phyloP scores from a whole-genome alignment of 1,284 basidiomycete species.

The Phaffia rhodozyma region DNA sequence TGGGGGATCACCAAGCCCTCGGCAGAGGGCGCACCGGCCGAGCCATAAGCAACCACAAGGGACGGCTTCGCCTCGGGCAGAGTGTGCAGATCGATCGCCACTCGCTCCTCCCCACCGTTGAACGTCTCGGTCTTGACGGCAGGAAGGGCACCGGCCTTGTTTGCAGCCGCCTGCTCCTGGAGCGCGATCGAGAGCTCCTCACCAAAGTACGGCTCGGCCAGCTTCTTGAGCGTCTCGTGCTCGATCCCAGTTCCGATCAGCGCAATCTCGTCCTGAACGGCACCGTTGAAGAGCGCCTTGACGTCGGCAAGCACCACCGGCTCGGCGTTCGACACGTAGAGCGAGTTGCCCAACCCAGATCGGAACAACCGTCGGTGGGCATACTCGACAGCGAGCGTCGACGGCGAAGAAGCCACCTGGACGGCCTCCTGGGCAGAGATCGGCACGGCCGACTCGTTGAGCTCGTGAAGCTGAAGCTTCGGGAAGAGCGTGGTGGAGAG shows the following conservation, averaged over 20 bases:
- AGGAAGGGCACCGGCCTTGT: slow-evolving; percentile 37
- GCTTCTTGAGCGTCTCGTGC: slow-evolving; percentile 51
- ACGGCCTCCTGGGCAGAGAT: slow-evolving; percentile 56
- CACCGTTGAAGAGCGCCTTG: slow-evolving; percentile 55
- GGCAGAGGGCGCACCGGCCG: slow-evolving; percentile 38
- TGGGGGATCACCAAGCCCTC: slow-evolving; percentile 66
- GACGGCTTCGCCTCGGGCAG: slow-evolving; percentile 45
- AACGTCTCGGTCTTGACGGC: slow-evolving; percentile 47
- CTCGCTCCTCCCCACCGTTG: slow-evolving; percentile 72
- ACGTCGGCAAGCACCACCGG: slow-evolving; percentile 54
- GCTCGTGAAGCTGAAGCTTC: slow-evolving; percentile 62
- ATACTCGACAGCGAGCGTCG: slow-evolving; percentile 58
- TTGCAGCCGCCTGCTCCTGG: neutral
- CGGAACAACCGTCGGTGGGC: slow-evolving; percentile 86
- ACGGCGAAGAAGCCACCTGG: slow-evolving; percentile 50
- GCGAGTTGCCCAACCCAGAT: slow-evolving; percentile 70
- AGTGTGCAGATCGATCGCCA: slow-evolving; percentile 42
- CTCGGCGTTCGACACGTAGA: slow-evolving; percentile 63
- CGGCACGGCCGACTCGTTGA: slow-evolving; percentile 71
- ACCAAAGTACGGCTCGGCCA: slow-evolving; percentile 41
- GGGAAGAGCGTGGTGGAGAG: slow-evolving; percentile 10
- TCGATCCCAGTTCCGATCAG: slow-evolving; percentile 77
- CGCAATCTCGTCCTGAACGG: slow-evolving; percentile 69
- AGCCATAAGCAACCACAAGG: slow-evolving; percentile 69
- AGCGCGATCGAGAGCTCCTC: slow-evolving; percentile 11